Base-by-base conservation (phyloP, 2,329 filamentous ascomycete species). In the Botrytis aclada region DNA sequence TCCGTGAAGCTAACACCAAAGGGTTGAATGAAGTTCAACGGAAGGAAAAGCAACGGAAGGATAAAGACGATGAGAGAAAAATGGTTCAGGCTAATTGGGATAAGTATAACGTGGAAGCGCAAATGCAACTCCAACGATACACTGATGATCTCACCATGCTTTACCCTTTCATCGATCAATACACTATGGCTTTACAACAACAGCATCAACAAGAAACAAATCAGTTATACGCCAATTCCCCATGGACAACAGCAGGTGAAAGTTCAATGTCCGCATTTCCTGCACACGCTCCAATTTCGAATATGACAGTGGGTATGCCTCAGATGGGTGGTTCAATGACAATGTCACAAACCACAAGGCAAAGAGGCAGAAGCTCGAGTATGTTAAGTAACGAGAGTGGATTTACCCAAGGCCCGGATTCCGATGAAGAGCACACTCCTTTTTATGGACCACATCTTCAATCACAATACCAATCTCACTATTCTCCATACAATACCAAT, bases 321-420 rank as follows among this genome's bases (percentile, higher is more conserved):
- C n/a, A 32, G 47, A 70, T 63, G 22, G 43, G 43, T 43, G 60
- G 72, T 10, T 29, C 32, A 34, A 58, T 67, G n/a, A 18, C 54
- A 37, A 67, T 69, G 62, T 37, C 25, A 70, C 73, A 67, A 32
- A 41, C 65, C 34, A 54, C 22, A 51, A 56, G 72, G 25, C 54
- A n/a, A 39, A 64, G 72, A 54, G 72, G 72, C 32, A 70, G 89
- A 66, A 90, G 88, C 43, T 90, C 88, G 16, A 90, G 88, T 73
- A 91, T 91, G 89, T 85, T 91, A 3, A 90, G 88, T 78, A 87
- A 90, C 77, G 83, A 91, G 4, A 90, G 88, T n/a, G 88, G 89
- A 32, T 90, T 91, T 77, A 91, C 89, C 12, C 88, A 90, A 81
- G 88, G 86, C 25, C 89, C 86, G 76, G 84, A 84, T 41, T 67